Base-by-base conservation (phyloP, 306 rosid genomes). In the Albizia julibrissin region DNA sequence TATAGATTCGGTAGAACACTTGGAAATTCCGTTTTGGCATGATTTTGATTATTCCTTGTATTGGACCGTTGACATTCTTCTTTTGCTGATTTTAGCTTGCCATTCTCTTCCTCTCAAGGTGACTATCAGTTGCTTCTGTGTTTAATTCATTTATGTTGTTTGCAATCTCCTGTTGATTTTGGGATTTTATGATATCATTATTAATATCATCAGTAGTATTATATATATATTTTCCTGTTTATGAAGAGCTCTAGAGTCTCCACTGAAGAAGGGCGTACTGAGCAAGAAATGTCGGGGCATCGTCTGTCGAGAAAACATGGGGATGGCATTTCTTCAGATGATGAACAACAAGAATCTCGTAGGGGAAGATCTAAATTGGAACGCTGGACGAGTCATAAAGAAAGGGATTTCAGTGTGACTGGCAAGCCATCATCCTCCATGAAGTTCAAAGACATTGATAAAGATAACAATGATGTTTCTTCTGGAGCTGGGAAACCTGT, bases 321-420 rank as follows among this genome's bases (percentile, higher is more conserved):
- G 74, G 98, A 87, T 54, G 95, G 81, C 76, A 81, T 73, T 52
- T 91, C 96, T 62, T 87, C 91, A 50, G 99, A 92, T 40, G 97
- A 92, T 47, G 99, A 93, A 84, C 97, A 82, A 80, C 89, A 82
- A 66, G 97, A 92, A 85, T 88, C 89, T 75, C 87, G 74, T 47
- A 87, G 91, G 84, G 99, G 99, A 76, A 93, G 97, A 52, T 91
- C 99, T 74, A 96, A 96, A 82, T 88, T 96, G 88, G 99, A 96
- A 85, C 98, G 99, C 46, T 96, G 99, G 99, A 92, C 98, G 22
- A 96, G 99, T 84, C 97, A 96, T 74, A 86, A 88, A 80, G 97
- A 92, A 88, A 90, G 92, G 82, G 98, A 96, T 84, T 93, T 88
- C 78, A 76, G 76, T 58, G 77, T 89, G 79, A 82, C 81, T 73